Conservation (phyloP, 257 asterid genomes). For the Plectranthus barbatus region DNA sequence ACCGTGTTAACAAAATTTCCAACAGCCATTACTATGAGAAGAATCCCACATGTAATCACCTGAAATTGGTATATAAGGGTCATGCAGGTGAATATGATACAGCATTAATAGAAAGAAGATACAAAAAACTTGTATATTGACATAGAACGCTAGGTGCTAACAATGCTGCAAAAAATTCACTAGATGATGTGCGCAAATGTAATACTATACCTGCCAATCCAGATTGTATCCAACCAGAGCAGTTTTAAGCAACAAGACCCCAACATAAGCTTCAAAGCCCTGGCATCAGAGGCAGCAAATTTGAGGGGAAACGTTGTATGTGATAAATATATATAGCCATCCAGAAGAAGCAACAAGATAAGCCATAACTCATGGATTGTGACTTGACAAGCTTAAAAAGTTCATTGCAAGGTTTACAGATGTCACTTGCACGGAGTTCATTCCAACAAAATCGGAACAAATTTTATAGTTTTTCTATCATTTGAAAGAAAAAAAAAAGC, state of each 20-base stretch:
- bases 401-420: not conserved
- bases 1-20: constrained; percentile 88
- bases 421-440: not conserved
- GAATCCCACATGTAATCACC: constrained; percentile 90
- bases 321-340: not conserved
- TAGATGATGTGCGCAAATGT: not conserved
- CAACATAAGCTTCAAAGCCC: constrained; percentile 93
- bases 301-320: not conserved
- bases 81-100: not conserved
- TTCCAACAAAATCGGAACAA: not conserved
- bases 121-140: not conserved
- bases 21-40: constrained; percentile 85
- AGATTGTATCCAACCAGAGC: constrained; percentile 58
- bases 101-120: too few relatives aligned
- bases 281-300: constrained; percentile 23
- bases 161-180: not conserved
- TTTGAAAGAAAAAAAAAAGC: not conserved
- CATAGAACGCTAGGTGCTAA: not conserved
- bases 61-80: constrained; percentile 16
- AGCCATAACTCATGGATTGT: not conserved
- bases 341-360: not conserved
- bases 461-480: not conserved
- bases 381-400: constrained; percentile 4
- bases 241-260: constrained; percentile 73
- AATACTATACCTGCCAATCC: constrained; percentile 79